Conservation (phyloP, 2,329 filamentous ascomycete genomes). For the Pezicula radicicola region DNA sequence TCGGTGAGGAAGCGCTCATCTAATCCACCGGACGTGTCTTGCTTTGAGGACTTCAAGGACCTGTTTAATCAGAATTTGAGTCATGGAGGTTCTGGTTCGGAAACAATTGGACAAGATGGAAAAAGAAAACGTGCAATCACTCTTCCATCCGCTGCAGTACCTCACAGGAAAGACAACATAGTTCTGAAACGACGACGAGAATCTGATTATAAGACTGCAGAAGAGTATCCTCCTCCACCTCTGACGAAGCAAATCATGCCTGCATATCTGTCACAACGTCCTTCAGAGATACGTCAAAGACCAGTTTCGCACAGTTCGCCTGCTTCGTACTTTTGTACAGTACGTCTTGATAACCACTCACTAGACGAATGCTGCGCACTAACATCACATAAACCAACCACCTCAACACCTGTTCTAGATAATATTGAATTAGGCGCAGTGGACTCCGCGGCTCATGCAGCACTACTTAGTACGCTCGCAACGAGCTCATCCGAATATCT, state of each 20-base stretch:
- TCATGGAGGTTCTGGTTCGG: no score
- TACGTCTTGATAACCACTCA: not conserved
- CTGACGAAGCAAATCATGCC: not conserved
- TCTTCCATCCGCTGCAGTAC: not conserved
- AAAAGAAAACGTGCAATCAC: not conserved
- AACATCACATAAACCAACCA: not conserved
- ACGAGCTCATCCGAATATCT: constrained; percentile 11
- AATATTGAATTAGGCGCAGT: not conserved
- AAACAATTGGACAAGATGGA: not conserved
- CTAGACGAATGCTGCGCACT: not conserved
- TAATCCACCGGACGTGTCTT: not conserved
- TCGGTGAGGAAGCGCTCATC: not conserved
- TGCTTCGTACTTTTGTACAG: not conserved
- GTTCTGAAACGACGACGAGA: not conserved
- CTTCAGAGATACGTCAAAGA: not conserved
- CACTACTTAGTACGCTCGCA: no score
- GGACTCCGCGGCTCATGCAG: not conserved
- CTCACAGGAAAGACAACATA: not conserved
- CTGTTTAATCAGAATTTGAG: no score
- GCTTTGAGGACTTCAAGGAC: not conserved
- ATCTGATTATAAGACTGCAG: not conserved
- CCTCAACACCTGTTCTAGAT: not conserved
- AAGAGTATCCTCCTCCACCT: not conserved
- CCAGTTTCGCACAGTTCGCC: not conserved
- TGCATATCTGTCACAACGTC: not conserved